These are phyloP conservation scores for Chlorella sorokiniana DNA, from an alignment of 139 green algal species.

Conservation along the genomic window DNA sequence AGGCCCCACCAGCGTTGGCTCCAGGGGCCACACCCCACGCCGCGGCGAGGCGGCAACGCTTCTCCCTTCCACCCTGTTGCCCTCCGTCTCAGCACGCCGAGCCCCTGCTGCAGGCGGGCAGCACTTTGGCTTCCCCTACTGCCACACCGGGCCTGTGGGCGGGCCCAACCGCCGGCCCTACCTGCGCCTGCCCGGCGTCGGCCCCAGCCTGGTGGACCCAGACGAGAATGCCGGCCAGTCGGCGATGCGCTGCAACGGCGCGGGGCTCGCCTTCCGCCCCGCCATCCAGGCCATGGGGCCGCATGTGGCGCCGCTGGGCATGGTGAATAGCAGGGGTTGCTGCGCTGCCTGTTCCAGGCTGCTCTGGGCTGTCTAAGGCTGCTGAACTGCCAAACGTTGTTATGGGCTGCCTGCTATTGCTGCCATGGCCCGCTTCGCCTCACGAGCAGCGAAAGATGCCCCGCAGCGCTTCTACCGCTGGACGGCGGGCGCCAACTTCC, in stretches of 20 bases:
- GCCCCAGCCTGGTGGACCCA: not conserved
- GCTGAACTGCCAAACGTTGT: slow-evolving; percentile 4
- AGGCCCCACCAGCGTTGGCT: not conserved
- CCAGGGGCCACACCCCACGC: not conserved
- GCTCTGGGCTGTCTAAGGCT: not conserved
- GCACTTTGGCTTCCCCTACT: slow-evolving; percentile 40
- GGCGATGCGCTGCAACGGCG: not conserved
- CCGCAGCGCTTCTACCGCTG: slow-evolving; percentile 26
- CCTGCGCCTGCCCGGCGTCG: not conserved
- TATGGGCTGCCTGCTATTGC: no score
- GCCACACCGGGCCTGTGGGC: slow-evolving; percentile 21
- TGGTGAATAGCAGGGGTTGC: slow-evolving; percentile 1
- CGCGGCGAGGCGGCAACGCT: no score
- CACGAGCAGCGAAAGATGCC: no score
- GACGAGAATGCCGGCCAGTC: not conserved
- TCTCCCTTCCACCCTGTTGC: not conserved
- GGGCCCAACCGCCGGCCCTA: not conserved
- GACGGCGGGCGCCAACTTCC: slow-evolving; percentile 32
- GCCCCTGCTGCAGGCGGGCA: no score
- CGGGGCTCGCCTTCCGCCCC: not conserved
- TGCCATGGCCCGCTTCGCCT: no score
- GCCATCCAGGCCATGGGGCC: slow-evolving; percentile 44
- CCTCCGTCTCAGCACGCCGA: not conserved
- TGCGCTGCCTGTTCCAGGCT: no score
- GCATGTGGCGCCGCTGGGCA: slow-evolving; percentile 40